Evolutionary conservation across 305 asterid species (phyloP).

Genomic region (Solanum hybrid): DNA sequence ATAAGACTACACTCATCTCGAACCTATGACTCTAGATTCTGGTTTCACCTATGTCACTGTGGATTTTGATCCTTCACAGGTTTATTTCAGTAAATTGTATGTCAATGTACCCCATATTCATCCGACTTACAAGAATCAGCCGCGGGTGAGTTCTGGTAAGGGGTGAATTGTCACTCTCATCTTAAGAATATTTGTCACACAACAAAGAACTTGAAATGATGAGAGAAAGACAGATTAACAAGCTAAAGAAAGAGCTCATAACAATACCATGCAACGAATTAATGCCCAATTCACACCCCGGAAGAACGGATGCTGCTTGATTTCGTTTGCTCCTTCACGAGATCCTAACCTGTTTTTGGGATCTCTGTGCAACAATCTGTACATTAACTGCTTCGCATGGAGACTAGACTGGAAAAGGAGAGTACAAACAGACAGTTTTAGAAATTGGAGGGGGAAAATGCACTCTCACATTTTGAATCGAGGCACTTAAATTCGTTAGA

Average conservation of each 20-base stretch:
- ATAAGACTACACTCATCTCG: background rate
- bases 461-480: background rate
- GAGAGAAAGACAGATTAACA: background rate
- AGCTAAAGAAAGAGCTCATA: background rate
- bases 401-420: conserved; percentile 58
- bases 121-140: background rate
- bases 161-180: background rate
- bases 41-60: background rate
- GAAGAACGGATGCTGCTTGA: conserved; percentile 85
- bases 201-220: background rate
- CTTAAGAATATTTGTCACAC: background rate
- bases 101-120: background rate
- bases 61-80: background rate
- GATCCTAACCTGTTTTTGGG: conserved; percentile 90
- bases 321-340: conserved; percentile 84
- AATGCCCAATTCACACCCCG: conserved; percentile 91
- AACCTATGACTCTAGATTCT: background rate
- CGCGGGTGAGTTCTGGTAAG: background rate
- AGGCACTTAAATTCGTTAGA: background rate
- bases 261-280: conserved; percentile 80
- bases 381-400: conserved; percentile 81
- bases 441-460: background rate
- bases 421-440: background rate
- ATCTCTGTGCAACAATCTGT: conserved; percentile 82
- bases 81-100: background rate